phyloP scores from a whole-genome alignment of 179 eudicot genomes.

The Drosera spatulata region DNA sequence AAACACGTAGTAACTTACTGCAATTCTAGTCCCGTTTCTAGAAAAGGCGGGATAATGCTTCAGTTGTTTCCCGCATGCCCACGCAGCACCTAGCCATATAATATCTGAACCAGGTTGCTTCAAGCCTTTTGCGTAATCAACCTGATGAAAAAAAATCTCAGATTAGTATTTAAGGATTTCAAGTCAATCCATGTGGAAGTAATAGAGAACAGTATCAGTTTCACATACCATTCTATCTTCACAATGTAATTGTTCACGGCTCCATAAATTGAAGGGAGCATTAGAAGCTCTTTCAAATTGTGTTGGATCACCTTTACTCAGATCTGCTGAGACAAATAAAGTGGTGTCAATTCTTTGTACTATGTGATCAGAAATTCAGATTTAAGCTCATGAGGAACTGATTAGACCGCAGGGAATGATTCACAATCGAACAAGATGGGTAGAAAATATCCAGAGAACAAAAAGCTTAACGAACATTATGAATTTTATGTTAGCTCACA shows the following conservation, averaged over 20 bases:
- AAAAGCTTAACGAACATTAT: no score
- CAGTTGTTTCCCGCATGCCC: slow-evolving; percentile 89
- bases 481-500: no score
- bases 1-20: slow-evolving; percentile 28
- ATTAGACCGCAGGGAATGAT: no score
- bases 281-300: slow-evolving; percentile 18
- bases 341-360: background rate
- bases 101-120: slow-evolving; percentile 55
- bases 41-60: slow-evolving; percentile 75
- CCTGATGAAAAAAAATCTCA: slow-evolving; percentile 25
- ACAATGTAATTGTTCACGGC: slow-evolving; percentile 22
- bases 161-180: background rate
- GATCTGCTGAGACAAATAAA: slow-evolving; percentile 27
- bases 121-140: slow-evolving; percentile 39
- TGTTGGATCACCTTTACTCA: slow-evolving; percentile 34
- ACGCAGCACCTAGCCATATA: slow-evolving; percentile 76
- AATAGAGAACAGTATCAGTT: background rate
- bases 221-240: slow-evolving; percentile 42
- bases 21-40: slow-evolving; percentile 71
- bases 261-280: slow-evolving; percentile 6
- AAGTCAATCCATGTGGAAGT: slow-evolving; percentile 2
- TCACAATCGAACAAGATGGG: no score
- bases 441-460: no score
- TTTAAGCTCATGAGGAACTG: no score
- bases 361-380: no score